These are phyloP conservation scores for Aspergillus awamori DNA, from an alignment of 2,329 filamentous ascomycete species.

Conservation along the genomic window DNA sequence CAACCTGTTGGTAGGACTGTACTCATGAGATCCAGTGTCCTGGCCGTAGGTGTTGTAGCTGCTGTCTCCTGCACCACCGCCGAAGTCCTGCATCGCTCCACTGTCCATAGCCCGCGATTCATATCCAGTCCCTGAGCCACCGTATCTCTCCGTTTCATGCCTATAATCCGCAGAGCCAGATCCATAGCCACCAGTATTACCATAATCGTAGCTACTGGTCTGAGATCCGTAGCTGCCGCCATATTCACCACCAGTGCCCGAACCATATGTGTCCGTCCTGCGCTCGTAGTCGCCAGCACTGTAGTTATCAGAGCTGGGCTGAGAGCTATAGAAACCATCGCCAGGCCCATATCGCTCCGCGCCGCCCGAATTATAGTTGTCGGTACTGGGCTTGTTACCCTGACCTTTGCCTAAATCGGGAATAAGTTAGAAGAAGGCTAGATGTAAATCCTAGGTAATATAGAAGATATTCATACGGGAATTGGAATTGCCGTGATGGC, in stretches of 20 bases:
- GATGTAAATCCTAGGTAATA: background rate
- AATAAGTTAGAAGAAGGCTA: background rate
- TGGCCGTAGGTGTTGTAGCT: constrained; percentile 17
- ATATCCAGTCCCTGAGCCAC: background rate
- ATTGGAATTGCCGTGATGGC: constrained; percentile 32
- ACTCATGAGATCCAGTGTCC: constrained; percentile 8
- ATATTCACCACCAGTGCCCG: background rate
- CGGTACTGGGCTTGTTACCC: constrained; percentile 26
- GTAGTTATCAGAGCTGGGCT: constrained; percentile 11
- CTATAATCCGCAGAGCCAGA: background rate
- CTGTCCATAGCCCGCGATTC: background rate
- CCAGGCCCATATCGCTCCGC: constrained; percentile 46
- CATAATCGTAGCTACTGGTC: background rate
- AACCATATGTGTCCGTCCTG: constrained; percentile 27
- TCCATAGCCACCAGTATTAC: background rate
- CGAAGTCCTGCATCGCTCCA: constrained; percentile 7
- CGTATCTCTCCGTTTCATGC: background rate
- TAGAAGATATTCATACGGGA: constrained; percentile 5
- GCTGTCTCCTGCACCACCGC: constrained; percentile 14
- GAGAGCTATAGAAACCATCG: constrained; percentile 41
- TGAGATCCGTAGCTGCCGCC: constrained; percentile 6
- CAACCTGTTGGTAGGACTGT: constrained; percentile 12
- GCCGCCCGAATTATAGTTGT: constrained; percentile 16
- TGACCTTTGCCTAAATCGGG: constrained; percentile 17
- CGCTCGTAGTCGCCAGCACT: constrained; percentile 39